Base-by-base conservation (phyloP, 345 rosid genomes). In the Excoecaria agallocha region DNA sequence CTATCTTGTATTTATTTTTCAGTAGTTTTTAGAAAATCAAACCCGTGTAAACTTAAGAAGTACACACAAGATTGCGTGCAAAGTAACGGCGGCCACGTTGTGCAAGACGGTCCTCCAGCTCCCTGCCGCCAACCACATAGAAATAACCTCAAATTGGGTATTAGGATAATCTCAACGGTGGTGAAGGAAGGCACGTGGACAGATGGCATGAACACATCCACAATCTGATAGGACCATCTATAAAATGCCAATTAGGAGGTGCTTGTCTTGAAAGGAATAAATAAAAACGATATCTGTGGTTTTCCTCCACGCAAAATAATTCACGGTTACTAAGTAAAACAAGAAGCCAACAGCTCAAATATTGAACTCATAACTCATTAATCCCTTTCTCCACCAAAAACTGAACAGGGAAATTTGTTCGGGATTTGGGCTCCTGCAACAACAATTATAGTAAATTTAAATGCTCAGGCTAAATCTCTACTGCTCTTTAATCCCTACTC, bases 401-500 rank as follows among this genome's bases (percentile, higher is more conserved):
- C 60, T 67, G 54, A 65, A 70, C 25, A 22, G 24, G 22, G 25
- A 46, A 30, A 17, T 65, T 70, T 45, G 37, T 71, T 43, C 65
- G 12, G 50, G 22, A 35, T 48, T 43, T 66, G 16, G 59, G 60
- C 49, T 65, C 64, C 74, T 39, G 74, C 41, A 24, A 7, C 55
- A 12, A 24, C 48, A 12, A 45, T 43, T 8, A n/a, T n/a, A 60
- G 49, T 57, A 10, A 55, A 65, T 45, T 39, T 78, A 76, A 77
- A 94, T 94, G 97, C 90, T 92, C 43, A 87, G 87, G 77, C 81
- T 89, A 76, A 81, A 85, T 82, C 77, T 85, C 15, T 76, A 75
- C 75, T 85, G 91, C 84, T 87, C 89, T 78, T 70, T 82, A 30
- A 59, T 85, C 63, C 94, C 90, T 1, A 78, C 77, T 60, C 78